These are phyloP conservation scores for Aureobasidium zeae DNA, from an alignment of 2,329 filamentous ascomycete genomes.

Conservation along the genomic window DNA sequence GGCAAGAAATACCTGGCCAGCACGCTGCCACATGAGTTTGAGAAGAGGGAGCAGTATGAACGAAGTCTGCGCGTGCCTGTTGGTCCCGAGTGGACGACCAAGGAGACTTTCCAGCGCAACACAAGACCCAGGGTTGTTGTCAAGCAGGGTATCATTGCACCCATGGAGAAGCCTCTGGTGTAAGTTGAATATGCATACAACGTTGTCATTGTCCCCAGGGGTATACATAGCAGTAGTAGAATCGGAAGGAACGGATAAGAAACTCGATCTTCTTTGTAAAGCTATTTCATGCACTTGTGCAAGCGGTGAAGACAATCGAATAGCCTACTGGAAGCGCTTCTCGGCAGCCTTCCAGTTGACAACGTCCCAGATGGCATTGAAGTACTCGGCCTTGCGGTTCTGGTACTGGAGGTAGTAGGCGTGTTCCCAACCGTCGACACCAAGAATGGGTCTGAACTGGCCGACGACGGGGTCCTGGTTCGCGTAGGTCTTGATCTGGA, in stretches of 20 bases:
- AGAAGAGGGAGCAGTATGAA: constrained; percentile 83
- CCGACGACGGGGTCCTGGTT: constrained; percentile 88
- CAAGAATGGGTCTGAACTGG: constrained; percentile 70
- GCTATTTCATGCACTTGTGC: no score
- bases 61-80: constrained; percentile 75
- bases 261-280: no score
- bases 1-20: constrained; percentile 81
- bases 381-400: constrained; percentile 96
- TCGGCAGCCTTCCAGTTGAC: constrained; percentile 91
- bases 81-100: constrained; percentile 93
- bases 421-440: constrained; percentile 94
- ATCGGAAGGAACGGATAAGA: no score
- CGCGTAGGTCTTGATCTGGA: constrained; percentile 61
- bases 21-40: constrained; percentile 79
- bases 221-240: no score
- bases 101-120: constrained; percentile 80
- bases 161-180: constrained; percentile 68
- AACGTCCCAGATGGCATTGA: constrained; percentile 86
- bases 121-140: constrained; percentile 84
- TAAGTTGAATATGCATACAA: no score
- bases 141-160: constrained; percentile 82
- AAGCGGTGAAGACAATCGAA: no score
- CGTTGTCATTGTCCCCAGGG: no score
- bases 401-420: constrained; percentile 94
- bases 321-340: constrained; percentile 54